Base-by-base conservation (phyloP, 2,329 filamentous ascomycete genomes). In the Epichloe bromicola region DNA sequence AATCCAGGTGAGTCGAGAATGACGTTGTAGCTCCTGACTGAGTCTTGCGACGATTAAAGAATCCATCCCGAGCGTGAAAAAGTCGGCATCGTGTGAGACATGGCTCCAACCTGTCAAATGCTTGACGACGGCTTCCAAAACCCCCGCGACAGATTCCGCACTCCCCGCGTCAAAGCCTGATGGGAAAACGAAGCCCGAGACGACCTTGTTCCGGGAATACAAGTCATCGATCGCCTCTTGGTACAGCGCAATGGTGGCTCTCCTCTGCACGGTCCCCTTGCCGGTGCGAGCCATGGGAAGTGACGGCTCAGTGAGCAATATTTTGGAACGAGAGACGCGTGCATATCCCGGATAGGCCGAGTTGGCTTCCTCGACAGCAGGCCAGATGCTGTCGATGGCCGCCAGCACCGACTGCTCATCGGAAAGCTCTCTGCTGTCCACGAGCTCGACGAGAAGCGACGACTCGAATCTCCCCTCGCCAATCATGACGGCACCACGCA, bases 251-350 rank as follows among this genome's bases (percentile, higher is more conserved):
- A 59, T 15, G 0, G 57, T 58, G 19, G 46, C 14, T 7, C 52
- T 53, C 3, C 58, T 52, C 34, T 54, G 50, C 5, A 54, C 20
- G 10, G 49, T 54, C 6, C 52, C 52, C 23, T 54, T 54, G 4
- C 17, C 50, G 6, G 52, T 47, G 36, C 52, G 47, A 10, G 36
- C 26, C 45, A 54, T 51, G 4, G 49, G 52, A 15, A 17, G 38
- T 1, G 43, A 40, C 23, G 45, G 23, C 17, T 46, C 40, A 5
- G 46, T 47, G 30, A 54, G 15, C 5, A 47, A 20, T 17, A 54
- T 39, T 15, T 37, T 46, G 2, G 49, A 20, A 8, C 41, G 39
- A n/a, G 38, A 41, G 36, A 54, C 37, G 26, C 45, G 49, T n/a
- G 52, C 52, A 26, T 54, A 47, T 15, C 38, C 46, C 4, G 52